Percentiles rank a stretch among this genome's conserved stretches.
phyloP scores from a whole-genome alignment of 805 yeast genomes.

The Schwanniomyces yamadae region DNA sequence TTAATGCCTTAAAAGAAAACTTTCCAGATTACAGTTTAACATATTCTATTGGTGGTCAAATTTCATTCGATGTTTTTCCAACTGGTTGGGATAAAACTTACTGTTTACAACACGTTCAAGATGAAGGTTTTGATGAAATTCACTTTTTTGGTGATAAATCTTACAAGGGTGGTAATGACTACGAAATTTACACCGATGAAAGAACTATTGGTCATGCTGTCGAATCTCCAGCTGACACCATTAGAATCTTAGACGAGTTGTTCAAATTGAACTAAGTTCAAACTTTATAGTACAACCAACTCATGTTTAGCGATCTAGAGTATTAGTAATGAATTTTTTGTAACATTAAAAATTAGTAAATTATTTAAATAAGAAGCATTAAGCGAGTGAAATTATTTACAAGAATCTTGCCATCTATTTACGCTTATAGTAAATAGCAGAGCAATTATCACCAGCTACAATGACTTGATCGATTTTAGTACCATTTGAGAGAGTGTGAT shows the following conservation, averaged over 20 bases:
- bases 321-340: no score
- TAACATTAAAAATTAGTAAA: no score
- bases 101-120: conserved; percentile 87
- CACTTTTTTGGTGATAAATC: conserved; percentile 99
- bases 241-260: conserved; percentile 76
- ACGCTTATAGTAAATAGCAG: conserved; percentile 61
- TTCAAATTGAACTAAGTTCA: conserved; percentile 51
- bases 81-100: conserved; percentile 99
- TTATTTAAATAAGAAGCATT: no score
- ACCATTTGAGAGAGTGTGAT: conserved; percentile 22
- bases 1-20: conserved; percentile 75
- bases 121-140: conserved; percentile 80
- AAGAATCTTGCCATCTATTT: no score
- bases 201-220: conserved; percentile 98
- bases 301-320: no score
- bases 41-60: conserved; percentile 98
- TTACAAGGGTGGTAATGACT: conserved; percentile 97
- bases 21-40: conserved; percentile 86
- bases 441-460: conserved; percentile 59
- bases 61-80: conserved; percentile 99
- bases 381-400: no score
- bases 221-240: conserved; percentile 84
- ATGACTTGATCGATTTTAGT: conserved; percentile 50
- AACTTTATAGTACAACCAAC: no score
- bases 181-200: conserved; percentile 86